These are phyloP conservation scores for Neurospora sp. DNA, from an alignment of 495 filamentous ascomycete species.

Conservation along the genomic window DNA sequence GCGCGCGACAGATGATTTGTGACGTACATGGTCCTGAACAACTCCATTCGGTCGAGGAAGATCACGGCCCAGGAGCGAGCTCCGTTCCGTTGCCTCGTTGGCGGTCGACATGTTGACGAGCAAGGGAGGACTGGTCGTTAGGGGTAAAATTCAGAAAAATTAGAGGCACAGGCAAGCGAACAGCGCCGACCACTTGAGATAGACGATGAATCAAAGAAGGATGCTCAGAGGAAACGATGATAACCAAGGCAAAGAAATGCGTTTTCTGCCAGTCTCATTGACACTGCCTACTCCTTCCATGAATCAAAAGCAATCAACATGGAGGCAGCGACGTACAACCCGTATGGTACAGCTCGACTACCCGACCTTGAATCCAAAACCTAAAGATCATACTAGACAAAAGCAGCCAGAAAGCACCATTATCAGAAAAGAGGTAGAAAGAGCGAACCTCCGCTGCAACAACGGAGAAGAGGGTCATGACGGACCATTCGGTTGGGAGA, in stretches of 20 bases:
- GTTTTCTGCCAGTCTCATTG: neutral
- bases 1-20: neutral
- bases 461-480: neutral
- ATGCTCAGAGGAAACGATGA: neutral
- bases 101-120: neutral
- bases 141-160: neutral
- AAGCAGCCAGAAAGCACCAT: neutral
- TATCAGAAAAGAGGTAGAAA: neutral
- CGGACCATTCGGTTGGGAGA: neutral
- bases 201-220: neutral
- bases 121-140: neutral
- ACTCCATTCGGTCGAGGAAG: neutral
- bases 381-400: neutral
- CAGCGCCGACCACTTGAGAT: neutral
- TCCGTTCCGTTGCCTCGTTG: neutral
- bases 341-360: neutral
- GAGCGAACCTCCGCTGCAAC: neutral
- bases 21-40: constrained; percentile 26
- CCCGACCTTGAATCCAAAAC: neutral
- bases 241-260: neutral
- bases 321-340: neutral
- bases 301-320: neutral
- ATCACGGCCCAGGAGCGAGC: neutral
- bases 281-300: neutral
- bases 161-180: neutral